Evolutionary conservation across 371 early-diverging fungal genomes (phyloP).

Genomic region (Lichtheimia hyalospora): DNA sequence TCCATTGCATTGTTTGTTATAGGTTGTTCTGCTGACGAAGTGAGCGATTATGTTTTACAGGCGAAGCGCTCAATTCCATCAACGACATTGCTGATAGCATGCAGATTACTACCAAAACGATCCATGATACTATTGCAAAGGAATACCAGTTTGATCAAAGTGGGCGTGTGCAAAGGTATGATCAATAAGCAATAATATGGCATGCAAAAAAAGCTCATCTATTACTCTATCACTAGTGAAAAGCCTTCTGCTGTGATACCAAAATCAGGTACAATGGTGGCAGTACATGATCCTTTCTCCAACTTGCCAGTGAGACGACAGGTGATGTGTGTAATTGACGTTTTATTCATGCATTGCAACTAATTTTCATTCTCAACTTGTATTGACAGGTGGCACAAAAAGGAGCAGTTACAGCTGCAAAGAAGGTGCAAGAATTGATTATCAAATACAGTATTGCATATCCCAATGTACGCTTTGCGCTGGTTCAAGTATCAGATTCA

Average conservation of each 20-base stretch:
- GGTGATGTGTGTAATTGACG: background rate
- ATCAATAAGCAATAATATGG: too few relatives aligned
- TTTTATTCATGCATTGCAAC: too few relatives aligned
- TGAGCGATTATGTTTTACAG: slow-evolving; percentile 6
- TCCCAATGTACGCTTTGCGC: slow-evolving; percentile 34
- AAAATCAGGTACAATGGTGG: slow-evolving; percentile 34
- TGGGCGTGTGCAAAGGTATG: slow-evolving; percentile 9
- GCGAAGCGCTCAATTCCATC: slow-evolving; percentile 60
- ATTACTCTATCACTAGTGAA: slow-evolving; percentile 3
- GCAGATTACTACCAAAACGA: slow-evolving; percentile 36
- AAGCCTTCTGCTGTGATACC: slow-evolving; percentile 12
- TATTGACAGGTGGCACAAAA: too few relatives aligned
- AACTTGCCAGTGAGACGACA: slow-evolving; percentile 49
- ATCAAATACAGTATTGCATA: slow-evolving; percentile 29
- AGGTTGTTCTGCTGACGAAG: too few relatives aligned
- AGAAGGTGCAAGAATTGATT: slow-evolving; percentile 25
- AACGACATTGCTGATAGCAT: slow-evolving; percentile 37
- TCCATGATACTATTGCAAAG: slow-evolving; percentile 27
- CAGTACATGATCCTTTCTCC: slow-evolving; percentile 37
- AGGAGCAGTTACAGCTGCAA: background rate
- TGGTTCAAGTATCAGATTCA: slow-evolving; percentile 4
- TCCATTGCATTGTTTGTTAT: too few relatives aligned
- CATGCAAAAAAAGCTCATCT: too few relatives aligned
- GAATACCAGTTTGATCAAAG: slow-evolving; percentile 30
- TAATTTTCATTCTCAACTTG: too few relatives aligned